These are phyloP conservation scores for Spiromastix sp. DNA, from an alignment of 2,329 filamentous ascomycete genomes.

Conservation along the genomic window DNA sequence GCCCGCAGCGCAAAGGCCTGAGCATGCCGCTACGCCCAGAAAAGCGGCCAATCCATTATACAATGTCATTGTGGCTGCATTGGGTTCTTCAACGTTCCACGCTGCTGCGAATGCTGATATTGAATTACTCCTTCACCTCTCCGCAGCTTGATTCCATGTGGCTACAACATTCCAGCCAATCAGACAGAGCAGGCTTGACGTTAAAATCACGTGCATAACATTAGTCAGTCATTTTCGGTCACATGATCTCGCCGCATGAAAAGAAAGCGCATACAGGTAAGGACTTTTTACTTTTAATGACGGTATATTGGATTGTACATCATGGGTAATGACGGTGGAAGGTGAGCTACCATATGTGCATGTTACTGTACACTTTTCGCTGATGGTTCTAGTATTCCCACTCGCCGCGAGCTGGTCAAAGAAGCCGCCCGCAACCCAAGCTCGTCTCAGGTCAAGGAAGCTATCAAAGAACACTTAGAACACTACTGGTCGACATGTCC, in stretches of 20 bases:
- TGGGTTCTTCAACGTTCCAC: constrained; percentile 3
- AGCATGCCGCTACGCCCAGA: constrained; percentile 25
- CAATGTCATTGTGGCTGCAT: constrained; percentile 25
- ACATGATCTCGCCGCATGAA: too few species aligned
- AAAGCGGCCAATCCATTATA: constrained; percentile 25
- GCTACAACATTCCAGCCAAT: not conserved
- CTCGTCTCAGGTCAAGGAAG: constrained; percentile 78
- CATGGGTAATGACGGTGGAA: constrained; percentile 98
- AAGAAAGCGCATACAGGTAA: too few species aligned
- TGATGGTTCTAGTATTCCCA: constrained; percentile 59
- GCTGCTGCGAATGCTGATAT: not conserved
- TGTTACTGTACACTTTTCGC: constrained; percentile 2
- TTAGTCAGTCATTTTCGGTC: constrained; percentile 1
- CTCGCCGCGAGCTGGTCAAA: constrained; percentile 89
- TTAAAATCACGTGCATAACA: too few species aligned
- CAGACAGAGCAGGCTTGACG: too few species aligned
- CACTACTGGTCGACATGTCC: constrained; percentile 85
- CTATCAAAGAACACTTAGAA: constrained; percentile 69
- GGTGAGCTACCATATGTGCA: constrained; percentile 33
- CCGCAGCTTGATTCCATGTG: too few species aligned
- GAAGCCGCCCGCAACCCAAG: constrained; percentile 76
- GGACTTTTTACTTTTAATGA: too few species aligned
- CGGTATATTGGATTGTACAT: constrained; percentile 16
- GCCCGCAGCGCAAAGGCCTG: constrained; percentile 29
- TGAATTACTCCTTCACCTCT: too few species aligned